Conservation (phyloP, 495 filamentous ascomycete species). For the Trichoderma gamsii region DNA sequence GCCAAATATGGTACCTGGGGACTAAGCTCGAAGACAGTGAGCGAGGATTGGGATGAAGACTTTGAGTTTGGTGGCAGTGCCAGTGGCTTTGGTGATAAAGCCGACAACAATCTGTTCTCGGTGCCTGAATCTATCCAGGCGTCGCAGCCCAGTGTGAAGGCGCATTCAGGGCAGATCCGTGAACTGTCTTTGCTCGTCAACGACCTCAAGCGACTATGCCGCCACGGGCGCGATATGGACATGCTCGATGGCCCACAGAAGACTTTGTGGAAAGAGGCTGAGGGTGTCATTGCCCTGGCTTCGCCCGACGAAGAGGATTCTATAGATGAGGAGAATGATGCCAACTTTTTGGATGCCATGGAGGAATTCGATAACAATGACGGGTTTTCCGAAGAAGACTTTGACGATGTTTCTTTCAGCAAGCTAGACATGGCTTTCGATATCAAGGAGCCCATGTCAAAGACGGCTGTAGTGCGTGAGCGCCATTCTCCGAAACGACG, state of each 20-base stretch:
- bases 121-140: conserved; percentile 79
- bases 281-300: conserved; percentile 79
- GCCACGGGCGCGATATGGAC: conserved; percentile 62
- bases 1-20: conserved; percentile 89
- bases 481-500: conserved; percentile 39
- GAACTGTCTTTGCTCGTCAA: conserved; percentile 75
- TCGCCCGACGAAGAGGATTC: conserved; percentile 69
- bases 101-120: conserved; percentile 43
- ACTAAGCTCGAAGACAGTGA: conserved; percentile 71
- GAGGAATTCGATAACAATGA: conserved; percentile 35
- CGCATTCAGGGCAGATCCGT: conserved; percentile 79
- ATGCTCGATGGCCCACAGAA: conserved; percentile 57
- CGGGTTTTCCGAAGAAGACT: conserved; percentile 56
- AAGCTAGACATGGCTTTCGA: conserved; percentile 31
- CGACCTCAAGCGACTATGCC: conserved; percentile 61
- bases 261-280: conserved; percentile 76
- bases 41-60: conserved; percentile 82
- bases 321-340: conserved; percentile 25
- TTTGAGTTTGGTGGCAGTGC: conserved; percentile 65
- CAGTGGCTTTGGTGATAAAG: conserved; percentile 34
- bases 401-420: conserved; percentile 34
- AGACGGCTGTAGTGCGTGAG: conserved; percentile 38
- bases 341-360: conserved; percentile 26
- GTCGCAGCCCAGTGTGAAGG: conserved; percentile 75
- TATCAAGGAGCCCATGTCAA: conserved; percentile 33